These are phyloP conservation scores for Annulohypoxylon truncatum DNA, from an alignment of 2,329 filamentous ascomycete genomes.

Conservation along the genomic window DNA sequence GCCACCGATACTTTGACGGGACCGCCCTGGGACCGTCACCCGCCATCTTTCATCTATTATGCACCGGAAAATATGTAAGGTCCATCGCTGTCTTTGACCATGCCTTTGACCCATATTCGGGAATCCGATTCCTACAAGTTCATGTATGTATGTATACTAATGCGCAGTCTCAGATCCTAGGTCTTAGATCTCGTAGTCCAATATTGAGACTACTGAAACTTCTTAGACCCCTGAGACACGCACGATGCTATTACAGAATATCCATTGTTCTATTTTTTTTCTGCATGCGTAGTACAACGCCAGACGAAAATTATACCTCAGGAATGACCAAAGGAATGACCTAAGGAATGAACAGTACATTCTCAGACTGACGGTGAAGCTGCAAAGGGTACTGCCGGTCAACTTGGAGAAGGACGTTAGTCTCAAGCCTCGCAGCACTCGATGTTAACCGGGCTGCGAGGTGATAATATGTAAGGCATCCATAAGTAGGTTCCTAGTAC, in stretches of 20 bases:
- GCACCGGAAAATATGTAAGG: slow-evolving; percentile 13
- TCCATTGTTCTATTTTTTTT: neutral
- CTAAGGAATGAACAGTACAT: neutral
- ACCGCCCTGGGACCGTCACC: neutral
- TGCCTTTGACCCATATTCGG: slow-evolving; percentile 21
- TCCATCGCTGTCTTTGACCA: slow-evolving; percentile 1
- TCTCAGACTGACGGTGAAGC: neutral
- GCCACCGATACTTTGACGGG: slow-evolving; percentile 6
- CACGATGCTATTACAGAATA: neutral
- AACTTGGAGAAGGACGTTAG: neutral
- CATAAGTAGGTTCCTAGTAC: no score
- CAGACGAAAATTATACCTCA: neutral
- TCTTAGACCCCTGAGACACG: slow-evolving; percentile 15
- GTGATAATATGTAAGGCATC: neutral
- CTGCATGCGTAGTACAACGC: slow-evolving; percentile 8
- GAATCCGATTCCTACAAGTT: slow-evolving; percentile 22
- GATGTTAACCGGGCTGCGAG: neutral
- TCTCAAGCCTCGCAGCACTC: neutral
- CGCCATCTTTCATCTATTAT: slow-evolving; percentile 8
- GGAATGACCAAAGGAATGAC: neutral
- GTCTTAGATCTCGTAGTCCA: slow-evolving; percentile 1
- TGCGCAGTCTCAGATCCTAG: slow-evolving; percentile 19
- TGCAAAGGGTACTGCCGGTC: neutral
- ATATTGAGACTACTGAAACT: neutral
- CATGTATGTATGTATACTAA: neutral